These are phyloP conservation scores for Suhomyces sp. DNA, from an alignment of 805 yeast species.

Conservation along the genomic window DNA sequence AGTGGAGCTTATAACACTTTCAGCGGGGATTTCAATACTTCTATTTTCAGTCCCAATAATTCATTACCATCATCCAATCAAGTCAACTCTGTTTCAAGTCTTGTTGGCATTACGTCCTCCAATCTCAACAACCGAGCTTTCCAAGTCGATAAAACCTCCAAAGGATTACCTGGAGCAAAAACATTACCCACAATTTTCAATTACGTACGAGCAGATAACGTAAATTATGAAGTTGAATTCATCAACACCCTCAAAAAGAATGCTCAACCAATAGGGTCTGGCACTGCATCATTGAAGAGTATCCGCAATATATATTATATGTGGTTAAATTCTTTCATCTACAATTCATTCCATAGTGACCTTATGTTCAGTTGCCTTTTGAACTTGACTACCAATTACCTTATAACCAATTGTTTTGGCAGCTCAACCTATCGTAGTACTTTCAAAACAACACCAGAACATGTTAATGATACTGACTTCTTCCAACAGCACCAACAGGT, in stretches of 20 bases:
- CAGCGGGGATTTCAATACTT: neutral
- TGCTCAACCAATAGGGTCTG: slow-evolving; percentile 12
- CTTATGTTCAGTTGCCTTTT: slow-evolving; percentile 37
- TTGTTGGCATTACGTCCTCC: no score
- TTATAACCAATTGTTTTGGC: slow-evolving; percentile 30
- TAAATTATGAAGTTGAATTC: slow-evolving; percentile 1
- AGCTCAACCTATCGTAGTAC: slow-evolving; percentile 7
- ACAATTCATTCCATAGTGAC: slow-evolving; percentile 20
- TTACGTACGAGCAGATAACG: neutral
- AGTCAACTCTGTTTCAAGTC: neutral
- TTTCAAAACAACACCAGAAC: neutral
- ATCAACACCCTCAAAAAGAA: neutral
- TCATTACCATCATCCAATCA: no score
- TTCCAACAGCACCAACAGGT: neutral
- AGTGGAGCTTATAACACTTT: slow-evolving; percentile 1
- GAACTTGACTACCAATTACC: slow-evolving; percentile 39
- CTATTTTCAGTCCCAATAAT: neutral
- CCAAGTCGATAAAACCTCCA: neutral
- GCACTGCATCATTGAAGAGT: slow-evolving; percentile 26
- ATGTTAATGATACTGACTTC: neutral
- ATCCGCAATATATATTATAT: slow-evolving; percentile 30
- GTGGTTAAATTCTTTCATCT: slow-evolving; percentile 36
- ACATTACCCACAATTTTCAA: neutral
- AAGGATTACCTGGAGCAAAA: neutral
- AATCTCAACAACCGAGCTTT: neutral